Evolutionary conservation across 352 stramenopile species (phyloP), one percentile per base, ranked within the genome.

Genomic region (Phytophthora tubulina): DNA sequence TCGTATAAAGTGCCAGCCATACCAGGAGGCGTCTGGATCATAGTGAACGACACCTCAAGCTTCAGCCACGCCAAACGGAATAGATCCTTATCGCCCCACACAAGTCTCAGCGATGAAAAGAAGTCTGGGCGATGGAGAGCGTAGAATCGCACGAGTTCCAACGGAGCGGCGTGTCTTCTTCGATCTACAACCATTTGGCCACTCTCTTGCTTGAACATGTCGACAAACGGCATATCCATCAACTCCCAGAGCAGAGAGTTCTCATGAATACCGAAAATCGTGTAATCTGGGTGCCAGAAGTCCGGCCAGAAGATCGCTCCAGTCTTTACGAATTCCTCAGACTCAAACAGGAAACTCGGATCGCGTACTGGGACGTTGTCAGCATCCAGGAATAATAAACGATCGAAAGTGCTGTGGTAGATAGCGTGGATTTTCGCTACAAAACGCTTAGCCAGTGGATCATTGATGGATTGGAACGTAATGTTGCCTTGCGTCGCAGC

Each of bases 231-330:
- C 44, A 89, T 61, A 42, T 76, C 79, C 7, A 90, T 55, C 33
- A 86, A 45, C n/a, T 84, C 73, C 82, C 82, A 90, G 31, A 90
- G 44, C 21, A 88, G 48, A 14, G 76, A 78, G 14, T 83, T 61
- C 35, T 77, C 71, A 36, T 78, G 69, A 17, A 89, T 65, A 36
- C 80, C 82, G 53, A 89, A 89, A 13, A 88, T 84, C 14, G 80
- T 82, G 32, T 72, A 72, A 44, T 39, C 67, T 10, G 80, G 78
- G 36, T 82, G 63, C 82, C 82, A 90, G 57, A 89, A 90, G 51
- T 90, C 82, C 0, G 82, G 82, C 82, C 82, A 90, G 52, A 90
- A 90, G 21, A 90, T 53, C 4, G 82, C 77, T 6, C 80, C 82
- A 6, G 61, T 79, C 17, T 66, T 55, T 6, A 62, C 55, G 33